phyloP scores from a whole-genome alignment of 208 protist species.

The Wallacemonas collosoma region DNA sequence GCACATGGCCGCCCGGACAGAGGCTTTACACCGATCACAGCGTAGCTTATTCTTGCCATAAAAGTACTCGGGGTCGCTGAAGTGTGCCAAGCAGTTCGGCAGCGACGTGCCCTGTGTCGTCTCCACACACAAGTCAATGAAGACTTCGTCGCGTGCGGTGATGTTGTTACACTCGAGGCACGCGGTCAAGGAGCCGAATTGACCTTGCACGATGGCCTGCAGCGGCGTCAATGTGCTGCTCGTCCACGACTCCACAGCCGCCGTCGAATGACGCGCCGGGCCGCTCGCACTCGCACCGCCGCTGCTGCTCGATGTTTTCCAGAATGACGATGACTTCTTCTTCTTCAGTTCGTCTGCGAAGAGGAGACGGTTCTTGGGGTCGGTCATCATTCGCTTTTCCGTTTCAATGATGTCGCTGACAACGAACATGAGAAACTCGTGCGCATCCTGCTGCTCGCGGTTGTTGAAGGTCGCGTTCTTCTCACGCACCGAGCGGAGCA shows the following conservation, averaged over 20 bases:
- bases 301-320: slow-evolving; percentile 40
- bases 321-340: slow-evolving; percentile 48
- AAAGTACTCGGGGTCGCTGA: slow-evolving; percentile 79
- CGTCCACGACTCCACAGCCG: slow-evolving; percentile 5
- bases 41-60: slow-evolving; percentile 80
- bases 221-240: slow-evolving; percentile 47
- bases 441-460: slow-evolving; percentile 88
- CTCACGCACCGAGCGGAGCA: slow-evolving; percentile 54
- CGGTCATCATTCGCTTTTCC: slow-evolving; percentile 69
- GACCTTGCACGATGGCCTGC: slow-evolving; percentile 74
- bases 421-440: slow-evolving; percentile 91
- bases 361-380: slow-evolving; percentile 59
- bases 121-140: slow-evolving; percentile 86
- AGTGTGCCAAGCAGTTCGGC: slow-evolving; percentile 70
- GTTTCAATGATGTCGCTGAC: slow-evolving; percentile 85
- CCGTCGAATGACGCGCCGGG: neutral
- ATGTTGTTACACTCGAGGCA: slow-evolving; percentile 79
- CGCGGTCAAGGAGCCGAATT: slow-evolving; percentile 73
- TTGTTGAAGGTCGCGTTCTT: slow-evolving; percentile 76
- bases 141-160: slow-evolving; percentile 64
- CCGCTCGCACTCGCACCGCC: slow-evolving; percentile 15
- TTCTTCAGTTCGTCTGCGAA: slow-evolving; percentile 49
- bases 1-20: slow-evolving; percentile 73
- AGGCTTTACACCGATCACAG: slow-evolving; percentile 72
- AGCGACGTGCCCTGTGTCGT: slow-evolving; percentile 83